phyloP scores from a whole-genome alignment of 352 stramenopile species.

The Globisporangium polare region DNA sequence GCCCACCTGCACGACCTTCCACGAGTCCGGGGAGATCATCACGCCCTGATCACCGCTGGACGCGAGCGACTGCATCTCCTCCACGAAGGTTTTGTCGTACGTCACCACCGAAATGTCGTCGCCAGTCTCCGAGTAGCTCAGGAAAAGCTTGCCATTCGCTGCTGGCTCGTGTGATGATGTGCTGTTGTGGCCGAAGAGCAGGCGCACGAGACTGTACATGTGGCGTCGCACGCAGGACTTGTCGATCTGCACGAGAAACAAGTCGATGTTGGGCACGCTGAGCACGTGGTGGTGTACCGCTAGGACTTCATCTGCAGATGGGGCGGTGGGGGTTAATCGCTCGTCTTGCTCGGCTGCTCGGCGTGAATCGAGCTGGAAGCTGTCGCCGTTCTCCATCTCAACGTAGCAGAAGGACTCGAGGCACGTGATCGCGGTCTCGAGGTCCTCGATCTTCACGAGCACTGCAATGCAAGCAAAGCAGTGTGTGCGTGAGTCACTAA shows the following conservation, averaged over 20 bases:
- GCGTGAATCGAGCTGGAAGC: slow-evolving; percentile 7
- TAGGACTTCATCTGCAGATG: slow-evolving; percentile 15
- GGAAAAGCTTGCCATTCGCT: slow-evolving; percentile 29
- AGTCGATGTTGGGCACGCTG: slow-evolving; percentile 46
- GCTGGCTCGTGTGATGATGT: neutral
- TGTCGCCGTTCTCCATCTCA: slow-evolving; percentile 41
- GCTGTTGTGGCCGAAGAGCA: slow-evolving; percentile 34
- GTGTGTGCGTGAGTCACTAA: neutral
- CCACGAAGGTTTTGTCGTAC: slow-evolving; percentile 37
- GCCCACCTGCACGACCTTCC: slow-evolving; percentile 63
- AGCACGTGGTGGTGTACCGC: slow-evolving; percentile 44
- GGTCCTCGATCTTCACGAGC: slow-evolving; percentile 56
- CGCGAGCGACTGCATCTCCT: slow-evolving; percentile 31
- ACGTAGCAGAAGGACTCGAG: slow-evolving; percentile 54
- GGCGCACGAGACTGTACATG: slow-evolving; percentile 51
- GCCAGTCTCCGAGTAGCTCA: slow-evolving; percentile 59
- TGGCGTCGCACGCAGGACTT: slow-evolving; percentile 37
- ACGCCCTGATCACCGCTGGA: slow-evolving; percentile 37
- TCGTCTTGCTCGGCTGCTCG: neutral
- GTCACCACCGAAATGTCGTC: slow-evolving; percentile 60
- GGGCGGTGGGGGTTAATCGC: neutral
- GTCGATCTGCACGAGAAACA: slow-evolving; percentile 56
- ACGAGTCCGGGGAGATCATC: slow-evolving; percentile 56
- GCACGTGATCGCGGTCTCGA: slow-evolving; percentile 38
- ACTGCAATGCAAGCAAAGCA: slow-evolving; percentile 22